These are phyloP conservation scores for Scutellaria baicalensis DNA, from an alignment of 257 asterid species.

Conservation along the genomic window DNA sequence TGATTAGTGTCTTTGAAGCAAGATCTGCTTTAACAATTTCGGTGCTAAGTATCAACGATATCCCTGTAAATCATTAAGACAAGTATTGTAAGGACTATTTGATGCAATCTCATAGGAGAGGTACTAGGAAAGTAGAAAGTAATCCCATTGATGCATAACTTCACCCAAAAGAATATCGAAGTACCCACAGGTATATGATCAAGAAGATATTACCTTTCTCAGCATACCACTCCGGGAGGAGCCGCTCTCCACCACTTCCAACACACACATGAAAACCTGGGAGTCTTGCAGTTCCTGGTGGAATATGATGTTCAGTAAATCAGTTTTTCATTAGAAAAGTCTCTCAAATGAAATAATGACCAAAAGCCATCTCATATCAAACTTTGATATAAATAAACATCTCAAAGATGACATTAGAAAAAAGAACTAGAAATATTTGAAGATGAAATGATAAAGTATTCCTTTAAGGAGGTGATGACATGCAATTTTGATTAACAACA, in stretches of 20 bases:
- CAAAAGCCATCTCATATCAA: background rate
- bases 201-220: slow-evolving; percentile 58
- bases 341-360: background rate
- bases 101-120: background rate
- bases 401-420: background rate
- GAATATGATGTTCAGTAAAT: background rate
- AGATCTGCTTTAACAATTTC: slow-evolving; percentile 74
- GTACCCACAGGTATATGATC: background rate
- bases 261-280: slow-evolving; percentile 87
- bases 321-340: background rate
- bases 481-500: background rate
- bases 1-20: slow-evolving; percentile 53
- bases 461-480: background rate
- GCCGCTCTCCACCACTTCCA: slow-evolving; percentile 95
- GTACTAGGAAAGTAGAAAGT: background rate
- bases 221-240: slow-evolving; percentile 81
- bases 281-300: slow-evolving; percentile 75
- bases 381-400: background rate
- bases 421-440: background rate
- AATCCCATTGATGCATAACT: background rate
- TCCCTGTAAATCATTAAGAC: slow-evolving; percentile 21
- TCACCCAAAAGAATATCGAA: background rate
- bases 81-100: background rate
- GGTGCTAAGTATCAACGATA: slow-evolving; percentile 68
- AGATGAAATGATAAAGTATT: background rate